Percentiles rank a stretch among this genome's conserved stretches.
phyloP scores from a whole-genome alignment of 306 rosid genomes.

The Castanea mollissima region DNA sequence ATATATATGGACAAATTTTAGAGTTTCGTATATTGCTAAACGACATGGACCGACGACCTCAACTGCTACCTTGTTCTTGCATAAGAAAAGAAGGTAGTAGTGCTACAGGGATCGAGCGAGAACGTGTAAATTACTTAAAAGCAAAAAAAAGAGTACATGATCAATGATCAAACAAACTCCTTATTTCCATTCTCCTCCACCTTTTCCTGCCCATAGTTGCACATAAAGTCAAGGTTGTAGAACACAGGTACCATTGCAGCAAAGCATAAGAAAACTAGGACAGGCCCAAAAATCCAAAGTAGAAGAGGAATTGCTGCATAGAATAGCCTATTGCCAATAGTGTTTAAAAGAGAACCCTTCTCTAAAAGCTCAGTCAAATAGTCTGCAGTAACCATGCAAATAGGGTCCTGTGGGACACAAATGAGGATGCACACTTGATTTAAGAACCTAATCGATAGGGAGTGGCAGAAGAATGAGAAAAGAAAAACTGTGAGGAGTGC shows the following conservation, averaged over 20 bases:
- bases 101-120: no score
- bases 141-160: no score
- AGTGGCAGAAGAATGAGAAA: conserved; percentile 33
- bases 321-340: conserved; percentile 37
- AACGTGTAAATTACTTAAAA: no score
- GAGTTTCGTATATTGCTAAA: no score
- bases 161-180: background rate
- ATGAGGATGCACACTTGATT: conserved; percentile 29
- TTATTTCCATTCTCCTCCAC: background rate
- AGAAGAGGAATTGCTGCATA: conserved; percentile 35
- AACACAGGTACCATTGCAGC: conserved; percentile 25
- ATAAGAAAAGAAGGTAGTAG: no score
- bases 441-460: conserved; percentile 26
- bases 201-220: background rate
- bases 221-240: conserved; percentile 9
- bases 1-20: no score
- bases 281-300: conserved; percentile 43
- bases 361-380: conserved; percentile 24
- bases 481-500: conserved; percentile 25
- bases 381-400: background rate
- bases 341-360: conserved; percentile 16
- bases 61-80: no score
- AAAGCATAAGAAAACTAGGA: conserved; percentile 26
- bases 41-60: no score
- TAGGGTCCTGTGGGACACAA: background rate